A percentile compares a stretch with the other conserved stretches of the same genome.
Evolutionary conservation across 495 filamentous ascomycete genomes (phyloP).

Genomic region (Lineolata rhizophorae): DNA sequence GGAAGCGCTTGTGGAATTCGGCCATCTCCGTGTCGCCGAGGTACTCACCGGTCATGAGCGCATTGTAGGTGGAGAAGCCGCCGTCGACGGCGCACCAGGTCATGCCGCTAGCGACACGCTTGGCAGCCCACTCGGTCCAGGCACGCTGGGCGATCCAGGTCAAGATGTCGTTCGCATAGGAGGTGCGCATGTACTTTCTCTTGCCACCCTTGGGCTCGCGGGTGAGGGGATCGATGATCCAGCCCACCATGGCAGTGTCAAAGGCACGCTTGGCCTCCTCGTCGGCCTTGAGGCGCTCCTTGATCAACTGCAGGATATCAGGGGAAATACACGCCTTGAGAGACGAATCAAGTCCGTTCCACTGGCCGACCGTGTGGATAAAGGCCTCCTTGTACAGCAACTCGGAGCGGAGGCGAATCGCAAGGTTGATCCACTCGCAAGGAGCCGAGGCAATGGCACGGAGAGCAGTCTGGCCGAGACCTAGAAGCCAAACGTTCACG

Average conservation of each 20-base stretch:
- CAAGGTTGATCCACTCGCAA: background rate
- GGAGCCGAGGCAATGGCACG: too few relatives aligned
- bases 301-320: background rate
- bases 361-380: constrained; percentile 1
- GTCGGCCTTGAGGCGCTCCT: background rate
- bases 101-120: background rate
- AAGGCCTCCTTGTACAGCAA: background rate
- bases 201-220: background rate
- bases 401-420: background rate
- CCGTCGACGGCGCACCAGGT: background rate
- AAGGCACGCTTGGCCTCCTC: background rate
- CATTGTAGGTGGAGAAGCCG: background rate
- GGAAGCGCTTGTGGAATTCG: background rate
- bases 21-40: background rate
- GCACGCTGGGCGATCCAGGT: background rate
- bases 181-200: background rate
- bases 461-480: too few relatives aligned
- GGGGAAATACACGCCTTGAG: background rate
- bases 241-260: background rate
- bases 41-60: background rate
- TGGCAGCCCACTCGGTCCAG: background rate
- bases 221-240: background rate
- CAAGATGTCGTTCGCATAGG: background rate
- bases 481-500: too few relatives aligned
- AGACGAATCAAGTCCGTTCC: background rate